Evolutionary conservation across 2,329 filamentous ascomycete genomes (phyloP), one percentile per base, ranked within the genome.

Genomic region (Orbilia quercus): DNA sequence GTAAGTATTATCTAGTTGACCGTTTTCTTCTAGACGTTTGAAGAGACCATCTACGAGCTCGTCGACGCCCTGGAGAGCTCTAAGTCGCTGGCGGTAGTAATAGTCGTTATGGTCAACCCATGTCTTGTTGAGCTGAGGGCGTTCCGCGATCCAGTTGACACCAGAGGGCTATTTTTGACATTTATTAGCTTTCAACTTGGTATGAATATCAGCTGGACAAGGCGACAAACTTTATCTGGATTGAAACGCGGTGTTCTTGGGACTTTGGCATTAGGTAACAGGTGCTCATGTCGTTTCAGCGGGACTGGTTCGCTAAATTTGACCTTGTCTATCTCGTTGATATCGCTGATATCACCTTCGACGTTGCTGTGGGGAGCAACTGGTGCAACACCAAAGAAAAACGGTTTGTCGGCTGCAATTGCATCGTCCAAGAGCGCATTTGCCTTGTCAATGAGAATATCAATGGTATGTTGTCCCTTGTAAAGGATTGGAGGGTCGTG

Each of bases 211-310:
- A 9, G 23, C 11, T 7, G 11, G 12, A 0, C 6, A 16, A 18
- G 14, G n/a, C 1, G 14, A 44, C 80, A 38, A 79, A 85, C 85
- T 74, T 82, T 80, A 1, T 86, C 83, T 0, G 89, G 88, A 75
- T 92, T 91, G 79, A 91, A 91, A 78, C 87, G 86, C 0, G 82
- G 80, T 0, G 84, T 87, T 7, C 89, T 82, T 0, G 89, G 89
- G 0, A 90, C 84, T 20, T 82, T 84, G 0, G 82, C 84, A 25
- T 85, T 84, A 1, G 83, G 78, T 78, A 91, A 91, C 0, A 91
- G 82, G 77, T 89, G 80, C 42, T 83, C 81, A 74, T 92, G 89
- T 45, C 88, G 82, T 44, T 86, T 81, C 0, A 87, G 84, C 0
- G 88, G 84, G 14, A 89, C 82, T 0, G 88, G 87, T 0, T 82